phyloP scores from a whole-genome alignment of 305 asterid species.

The Fraxinus paxiana region DNA sequence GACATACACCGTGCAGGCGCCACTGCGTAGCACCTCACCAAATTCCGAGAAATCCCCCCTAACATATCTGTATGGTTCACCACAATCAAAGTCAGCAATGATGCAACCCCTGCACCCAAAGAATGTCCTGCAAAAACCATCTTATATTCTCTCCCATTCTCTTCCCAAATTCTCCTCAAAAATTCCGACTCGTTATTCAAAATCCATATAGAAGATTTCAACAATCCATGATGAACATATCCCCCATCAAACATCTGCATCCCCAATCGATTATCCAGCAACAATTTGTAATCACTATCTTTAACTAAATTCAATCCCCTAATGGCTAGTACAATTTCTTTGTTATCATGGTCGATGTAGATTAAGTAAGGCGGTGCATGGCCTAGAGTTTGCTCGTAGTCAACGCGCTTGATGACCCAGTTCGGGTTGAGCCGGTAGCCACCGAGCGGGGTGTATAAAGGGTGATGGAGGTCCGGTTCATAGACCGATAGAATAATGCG shows the following conservation, averaged over 20 bases:
- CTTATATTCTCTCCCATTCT: constrained; percentile 65
- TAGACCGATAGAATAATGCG: constrained; percentile 76
- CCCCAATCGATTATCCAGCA: constrained; percentile 71
- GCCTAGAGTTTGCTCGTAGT: constrained; percentile 67
- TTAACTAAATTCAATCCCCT: constrained; percentile 67
- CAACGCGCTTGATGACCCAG: constrained; percentile 60
- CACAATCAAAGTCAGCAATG: constrained; percentile 60
- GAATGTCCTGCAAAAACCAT: constrained; percentile 89
- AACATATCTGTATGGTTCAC: constrained; percentile 65
- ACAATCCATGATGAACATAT: constrained; percentile 77
- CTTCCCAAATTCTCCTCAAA: constrained; percentile 63
- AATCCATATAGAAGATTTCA: constrained; percentile 82
- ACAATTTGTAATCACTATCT: constrained; percentile 67
- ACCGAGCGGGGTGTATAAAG: constrained; percentile 60
- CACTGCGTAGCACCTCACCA: constrained; percentile 68
- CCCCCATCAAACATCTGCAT: constrained; percentile 97
- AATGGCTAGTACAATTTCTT: constrained; percentile 72
- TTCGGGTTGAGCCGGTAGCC: constrained; percentile 67
- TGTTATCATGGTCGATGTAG: constrained; percentile 63
- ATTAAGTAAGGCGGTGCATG: constrained; percentile 78
- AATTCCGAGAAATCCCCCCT: constrained; percentile 71
- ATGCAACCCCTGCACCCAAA: constrained; percentile 86
- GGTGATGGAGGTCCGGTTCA: constrained; percentile 61
- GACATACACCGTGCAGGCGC: constrained; percentile 97
- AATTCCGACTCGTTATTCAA: constrained; percentile 63